A percentile compares a stretch with the other conserved stretches of the same genome.
Conservation (phyloP, 2,329 filamentous ascomycete genomes). For the Paraphaeosphaeria sporulosa region DNA sequence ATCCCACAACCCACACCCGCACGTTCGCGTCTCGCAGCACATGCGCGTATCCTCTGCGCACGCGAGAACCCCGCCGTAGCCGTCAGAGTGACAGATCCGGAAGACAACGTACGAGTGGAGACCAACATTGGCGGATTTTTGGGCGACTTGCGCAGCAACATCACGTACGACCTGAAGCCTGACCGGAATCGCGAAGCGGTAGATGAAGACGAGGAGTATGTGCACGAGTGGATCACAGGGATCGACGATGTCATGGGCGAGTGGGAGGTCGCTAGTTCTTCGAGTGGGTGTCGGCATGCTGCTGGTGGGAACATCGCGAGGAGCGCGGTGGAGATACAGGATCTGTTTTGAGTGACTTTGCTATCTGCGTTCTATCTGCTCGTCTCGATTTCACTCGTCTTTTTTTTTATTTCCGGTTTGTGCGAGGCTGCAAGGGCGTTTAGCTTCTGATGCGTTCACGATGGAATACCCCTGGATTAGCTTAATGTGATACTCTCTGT, state of each 20-base stretch:
- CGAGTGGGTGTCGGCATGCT: conserved; percentile 30
- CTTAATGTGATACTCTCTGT: too few species aligned
- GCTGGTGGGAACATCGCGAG: conserved; percentile 17
- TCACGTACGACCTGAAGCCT: conserved; percentile 67
- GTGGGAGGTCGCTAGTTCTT: conserved; percentile 17
- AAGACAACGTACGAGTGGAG: conserved; percentile 60
- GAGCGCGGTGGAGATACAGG: conserved; percentile 20
- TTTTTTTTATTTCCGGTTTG: background rate
- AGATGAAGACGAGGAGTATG: conserved; percentile 19
- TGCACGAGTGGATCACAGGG: conserved; percentile 35
- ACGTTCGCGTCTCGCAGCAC: conserved; percentile 70
- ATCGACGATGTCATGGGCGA: conserved; percentile 34
- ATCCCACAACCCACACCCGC: conserved; percentile 46
- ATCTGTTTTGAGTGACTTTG: conserved; percentile 27
- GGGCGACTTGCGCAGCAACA: conserved; percentile 65
- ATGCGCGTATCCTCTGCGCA: conserved; percentile 69
- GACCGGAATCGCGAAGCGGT: conserved; percentile 48
- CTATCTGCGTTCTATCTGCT: background rate
- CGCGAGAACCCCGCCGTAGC: conserved; percentile 62
- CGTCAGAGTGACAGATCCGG: conserved; percentile 61
- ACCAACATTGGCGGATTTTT: conserved; percentile 68
- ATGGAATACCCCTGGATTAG: too few species aligned
- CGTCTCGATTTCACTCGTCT: too few species aligned
- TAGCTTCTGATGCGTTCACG: too few species aligned
- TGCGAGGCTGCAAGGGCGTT: too few species aligned